Conservation (phyloP, 768 basidiomycete species). For the Naganishia kalamii region DNA sequence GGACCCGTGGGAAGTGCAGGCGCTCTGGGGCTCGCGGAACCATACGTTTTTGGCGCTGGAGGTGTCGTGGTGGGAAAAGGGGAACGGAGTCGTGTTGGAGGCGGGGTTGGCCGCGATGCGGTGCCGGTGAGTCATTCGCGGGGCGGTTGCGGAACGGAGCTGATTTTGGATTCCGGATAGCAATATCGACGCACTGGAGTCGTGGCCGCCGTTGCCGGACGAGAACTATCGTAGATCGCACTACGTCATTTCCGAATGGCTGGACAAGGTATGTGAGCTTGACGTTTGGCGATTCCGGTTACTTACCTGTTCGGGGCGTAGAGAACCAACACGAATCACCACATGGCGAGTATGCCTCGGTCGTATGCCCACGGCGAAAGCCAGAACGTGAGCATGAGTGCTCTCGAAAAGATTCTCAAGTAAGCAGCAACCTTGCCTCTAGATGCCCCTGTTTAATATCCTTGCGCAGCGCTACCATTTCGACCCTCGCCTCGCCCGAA, state of each 20-base stretch:
- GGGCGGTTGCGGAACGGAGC: no score
- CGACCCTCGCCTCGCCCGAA: slow-evolving; percentile 40
- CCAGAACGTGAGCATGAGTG: slow-evolving; percentile 36
- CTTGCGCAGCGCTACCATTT: slow-evolving; percentile 35
- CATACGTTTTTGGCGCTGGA: slow-evolving; percentile 33
- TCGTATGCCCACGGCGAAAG: slow-evolving; percentile 41
- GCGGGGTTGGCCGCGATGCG: slow-evolving; percentile 39
- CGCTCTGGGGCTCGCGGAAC: slow-evolving; percentile 22
- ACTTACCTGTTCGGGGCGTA: slow-evolving; percentile 17
- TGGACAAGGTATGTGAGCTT: slow-evolving; percentile 41
- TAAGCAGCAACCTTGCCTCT: slow-evolving; percentile 19
- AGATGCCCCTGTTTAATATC: not conserved
- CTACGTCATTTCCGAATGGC: slow-evolving; percentile 43
- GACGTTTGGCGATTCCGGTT: not conserved
- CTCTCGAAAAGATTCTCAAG: slow-evolving; percentile 42
- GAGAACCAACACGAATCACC: slow-evolving; percentile 38
- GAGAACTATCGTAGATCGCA: slow-evolving; percentile 45
- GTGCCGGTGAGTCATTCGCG: slow-evolving; percentile 25
- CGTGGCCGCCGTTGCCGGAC: slow-evolving; percentile 43
- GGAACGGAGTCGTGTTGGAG: slow-evolving; percentile 41
- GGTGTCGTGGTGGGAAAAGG: slow-evolving; percentile 45
- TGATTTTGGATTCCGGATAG: slow-evolving; percentile 6
- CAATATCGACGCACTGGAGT: slow-evolving; percentile 40
- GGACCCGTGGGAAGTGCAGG: slow-evolving; percentile 8
- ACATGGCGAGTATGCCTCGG: slow-evolving; percentile 36